phyloP scores from a whole-genome alignment of 129 eudicot species.

The Centaurea solstitialis region DNA sequence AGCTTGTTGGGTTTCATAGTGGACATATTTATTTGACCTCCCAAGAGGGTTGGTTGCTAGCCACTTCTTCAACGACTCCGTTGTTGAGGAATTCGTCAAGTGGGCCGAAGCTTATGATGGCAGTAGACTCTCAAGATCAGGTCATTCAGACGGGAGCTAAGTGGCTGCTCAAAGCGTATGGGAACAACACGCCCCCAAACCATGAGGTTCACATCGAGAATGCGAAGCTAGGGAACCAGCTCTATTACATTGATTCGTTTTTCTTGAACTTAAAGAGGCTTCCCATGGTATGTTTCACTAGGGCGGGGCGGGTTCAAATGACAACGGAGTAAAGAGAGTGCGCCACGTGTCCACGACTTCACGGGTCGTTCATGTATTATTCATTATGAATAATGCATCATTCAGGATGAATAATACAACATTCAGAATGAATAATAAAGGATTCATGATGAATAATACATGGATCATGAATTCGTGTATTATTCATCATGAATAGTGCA shows the following conservation, averaged over 20 bases:
- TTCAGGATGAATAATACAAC: too few species aligned
- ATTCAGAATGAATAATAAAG: too few species aligned
- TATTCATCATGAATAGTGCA: too few species aligned
- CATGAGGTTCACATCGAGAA: conserved; percentile 88
- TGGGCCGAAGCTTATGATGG: conserved; percentile 90
- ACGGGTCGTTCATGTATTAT: too few species aligned
- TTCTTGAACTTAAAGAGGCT: conserved; percentile 82
- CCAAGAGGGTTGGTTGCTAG: conserved; percentile 93
- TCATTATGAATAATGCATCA: too few species aligned
- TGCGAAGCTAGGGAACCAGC: conserved; percentile 62
- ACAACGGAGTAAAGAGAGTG: too few species aligned
- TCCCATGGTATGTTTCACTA: conserved; percentile 72
- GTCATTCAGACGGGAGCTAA: conserved; percentile 82
- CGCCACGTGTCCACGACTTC: too few species aligned
- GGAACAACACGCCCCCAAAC: conserved; percentile 55
- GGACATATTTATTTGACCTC: conserved; percentile 95
- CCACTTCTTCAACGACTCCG: conserved; percentile 89
- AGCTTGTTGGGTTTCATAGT: conserved; percentile 83
- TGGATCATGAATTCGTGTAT: too few species aligned
- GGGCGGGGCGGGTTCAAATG: too few species aligned
- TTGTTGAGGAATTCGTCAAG: conserved; percentile 59
- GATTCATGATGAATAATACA: too few species aligned
- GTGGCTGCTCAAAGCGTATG: conserved; percentile 56
- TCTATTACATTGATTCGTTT: conserved; percentile 88
- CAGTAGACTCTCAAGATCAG: conserved; percentile 69